Evolutionary conservation across 495 filamentous ascomycete species (phyloP).

Genomic region (Lepraria neglecta): DNA sequence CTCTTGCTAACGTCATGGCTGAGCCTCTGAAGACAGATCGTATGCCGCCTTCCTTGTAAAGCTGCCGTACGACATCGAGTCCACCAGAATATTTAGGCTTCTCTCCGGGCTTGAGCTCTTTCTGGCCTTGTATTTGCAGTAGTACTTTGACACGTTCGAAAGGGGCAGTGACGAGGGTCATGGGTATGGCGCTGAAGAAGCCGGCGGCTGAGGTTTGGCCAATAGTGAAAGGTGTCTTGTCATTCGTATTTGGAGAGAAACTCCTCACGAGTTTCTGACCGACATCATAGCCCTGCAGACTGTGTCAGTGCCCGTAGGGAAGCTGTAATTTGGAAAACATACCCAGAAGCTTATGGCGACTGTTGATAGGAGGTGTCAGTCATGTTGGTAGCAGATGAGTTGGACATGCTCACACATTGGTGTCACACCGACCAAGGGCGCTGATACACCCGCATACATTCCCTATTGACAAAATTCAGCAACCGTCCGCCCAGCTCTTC

Average conservation of each 20-base stretch:
- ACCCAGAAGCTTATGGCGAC: slow-evolving; percentile 95
- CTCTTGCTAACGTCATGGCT: slow-evolving; percentile 84
- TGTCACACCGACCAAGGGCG: slow-evolving; percentile 89
- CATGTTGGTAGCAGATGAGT: background rate
- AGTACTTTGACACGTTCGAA: slow-evolving; percentile 99
- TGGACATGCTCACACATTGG: slow-evolving; percentile 80
- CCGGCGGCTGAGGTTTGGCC: slow-evolving; percentile 86
- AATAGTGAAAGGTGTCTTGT: slow-evolving; percentile 60
- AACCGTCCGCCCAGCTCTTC: background rate
- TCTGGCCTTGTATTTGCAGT: slow-evolving; percentile 94
- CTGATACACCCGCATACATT: slow-evolving; percentile 93
- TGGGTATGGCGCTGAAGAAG: slow-evolving; percentile 96
- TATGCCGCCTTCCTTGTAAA: slow-evolving; percentile 86
- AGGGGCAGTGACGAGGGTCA: slow-evolving; percentile 95
- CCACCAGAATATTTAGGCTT: slow-evolving; percentile 90
- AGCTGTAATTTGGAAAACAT: background rate
- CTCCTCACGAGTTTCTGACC: slow-evolving; percentile 78
- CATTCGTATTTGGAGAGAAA: slow-evolving; percentile 50
- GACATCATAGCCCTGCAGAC: slow-evolving; percentile 72
- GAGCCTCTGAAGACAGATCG: slow-evolving; percentile 87
- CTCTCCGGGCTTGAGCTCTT: slow-evolving; percentile 72
- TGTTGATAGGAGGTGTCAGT: slow-evolving; percentile 32
- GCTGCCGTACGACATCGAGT: slow-evolving; percentile 86
- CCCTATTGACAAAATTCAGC: slow-evolving; percentile 45
- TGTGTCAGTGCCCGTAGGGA: background rate